Percentiles rank a stretch among this genome's conserved stretches.
Conservation (phyloP, 495 filamentous ascomycete species). For the Lichenothelia convexa region DNA sequence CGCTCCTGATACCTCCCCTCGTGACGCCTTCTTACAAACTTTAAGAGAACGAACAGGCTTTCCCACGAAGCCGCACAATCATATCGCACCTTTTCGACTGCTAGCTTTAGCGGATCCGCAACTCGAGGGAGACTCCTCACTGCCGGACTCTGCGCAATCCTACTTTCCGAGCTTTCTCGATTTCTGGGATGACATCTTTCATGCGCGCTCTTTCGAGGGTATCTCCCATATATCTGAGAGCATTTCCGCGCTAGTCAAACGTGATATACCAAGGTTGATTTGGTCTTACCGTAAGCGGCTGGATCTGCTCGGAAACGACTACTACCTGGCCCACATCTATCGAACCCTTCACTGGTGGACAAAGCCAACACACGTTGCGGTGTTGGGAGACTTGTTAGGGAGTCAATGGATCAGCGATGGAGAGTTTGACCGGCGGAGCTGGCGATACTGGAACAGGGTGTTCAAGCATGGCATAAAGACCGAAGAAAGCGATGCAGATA, state of each 20-base stretch:
- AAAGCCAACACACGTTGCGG: constrained; percentile 67
- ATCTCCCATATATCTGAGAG: constrained; percentile 20
- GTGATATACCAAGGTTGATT: constrained; percentile 46
- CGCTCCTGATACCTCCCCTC: constrained; percentile 20
- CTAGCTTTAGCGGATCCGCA: constrained; percentile 88
- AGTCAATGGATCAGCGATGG: constrained; percentile 84
- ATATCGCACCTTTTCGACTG: constrained; percentile 56
- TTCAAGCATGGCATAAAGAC: constrained; percentile 53
- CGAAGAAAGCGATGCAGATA: constrained; percentile 10
- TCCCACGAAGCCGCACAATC: not conserved
- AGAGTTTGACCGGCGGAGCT: constrained; percentile 56
- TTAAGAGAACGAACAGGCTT: not conserved
- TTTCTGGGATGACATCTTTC: constrained; percentile 5
- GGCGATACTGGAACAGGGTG: constrained; percentile 67
- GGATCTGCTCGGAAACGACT: constrained; percentile 85
- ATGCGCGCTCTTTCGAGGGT: constrained; percentile 11
- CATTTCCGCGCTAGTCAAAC: constrained; percentile 24
- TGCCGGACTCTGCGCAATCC: constrained; percentile 41
- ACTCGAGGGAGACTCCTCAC: constrained; percentile 78
- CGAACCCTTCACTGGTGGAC: constrained; percentile 67
- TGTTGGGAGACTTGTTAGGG: constrained; percentile 83
- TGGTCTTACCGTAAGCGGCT: constrained; percentile 54
- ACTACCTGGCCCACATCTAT: constrained; percentile 85
- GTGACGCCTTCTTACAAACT: not conserved
- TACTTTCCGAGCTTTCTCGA: constrained; percentile 36